Percentiles rank a stretch among this genome's conserved stretches.
Conservation (phyloP, 495 filamentous ascomycete species). For the Hypoxylon crocopeplum region DNA sequence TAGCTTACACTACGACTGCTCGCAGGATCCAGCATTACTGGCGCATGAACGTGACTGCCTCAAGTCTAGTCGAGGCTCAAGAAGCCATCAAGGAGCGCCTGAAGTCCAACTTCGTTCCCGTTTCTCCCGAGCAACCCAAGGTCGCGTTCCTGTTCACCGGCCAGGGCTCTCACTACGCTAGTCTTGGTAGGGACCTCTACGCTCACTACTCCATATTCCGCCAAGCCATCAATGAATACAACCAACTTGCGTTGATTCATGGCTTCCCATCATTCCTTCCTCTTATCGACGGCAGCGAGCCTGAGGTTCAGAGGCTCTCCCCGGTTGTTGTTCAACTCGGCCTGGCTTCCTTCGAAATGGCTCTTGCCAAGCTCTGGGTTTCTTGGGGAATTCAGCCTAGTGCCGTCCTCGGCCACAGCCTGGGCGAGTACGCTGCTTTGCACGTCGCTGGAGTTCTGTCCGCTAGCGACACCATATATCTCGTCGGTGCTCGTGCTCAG, state of each 20-base stretch:
- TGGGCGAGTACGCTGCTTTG: conserved; percentile 88
- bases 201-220: conserved; percentile 71
- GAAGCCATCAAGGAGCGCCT: conserved; percentile 50
- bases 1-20: conserved; percentile 85
- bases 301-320: conserved; percentile 64
- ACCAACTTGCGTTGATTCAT: conserved; percentile 71
- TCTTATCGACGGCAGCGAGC: conserved; percentile 68
- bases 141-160: conserved; percentile 76
- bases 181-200: conserved; percentile 77
- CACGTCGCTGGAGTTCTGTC: conserved; percentile 81
- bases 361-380: conserved; percentile 78
- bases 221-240: conserved; percentile 70
- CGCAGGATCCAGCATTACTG: conserved; percentile 83
- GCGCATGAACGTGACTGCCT: conserved; percentile 67
- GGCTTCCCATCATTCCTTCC: conserved; percentile 73
- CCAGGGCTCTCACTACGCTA: conserved; percentile 69
- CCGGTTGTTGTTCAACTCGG: conserved; percentile 82
- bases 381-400: conserved; percentile 79
- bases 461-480: conserved; percentile 77
- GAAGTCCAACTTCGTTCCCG: conserved; percentile 55
- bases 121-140: conserved; percentile 57
- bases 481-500: conserved; percentile 79
- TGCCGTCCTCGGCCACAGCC: conserved; percentile 84
- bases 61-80: conserved; percentile 54
- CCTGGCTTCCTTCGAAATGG: conserved; percentile 82